Evolutionary conservation across 192 early-diverging fungal species (phyloP).

Genomic region (Coemansia sp.): DNA sequence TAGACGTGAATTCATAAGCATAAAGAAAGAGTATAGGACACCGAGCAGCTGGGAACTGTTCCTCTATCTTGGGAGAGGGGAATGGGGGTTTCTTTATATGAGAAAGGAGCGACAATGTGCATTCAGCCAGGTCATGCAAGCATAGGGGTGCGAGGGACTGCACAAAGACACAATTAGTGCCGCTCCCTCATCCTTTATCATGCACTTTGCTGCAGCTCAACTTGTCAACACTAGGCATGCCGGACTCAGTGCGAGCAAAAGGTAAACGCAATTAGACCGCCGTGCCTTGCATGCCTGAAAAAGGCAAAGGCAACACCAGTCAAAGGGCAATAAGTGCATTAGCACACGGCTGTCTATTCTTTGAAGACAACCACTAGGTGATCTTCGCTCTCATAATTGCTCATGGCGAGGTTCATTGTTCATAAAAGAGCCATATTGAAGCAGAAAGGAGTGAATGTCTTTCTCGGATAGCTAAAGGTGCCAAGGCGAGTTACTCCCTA

Average conservation of each 20-base stretch:
- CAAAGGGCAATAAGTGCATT: background rate
- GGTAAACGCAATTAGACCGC: background rate
- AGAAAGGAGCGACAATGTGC: background rate
- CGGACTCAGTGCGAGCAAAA: background rate
- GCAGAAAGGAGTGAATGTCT: background rate
- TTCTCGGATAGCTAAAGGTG: background rate
- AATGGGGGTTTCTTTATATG: background rate
- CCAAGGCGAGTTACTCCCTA: background rate
- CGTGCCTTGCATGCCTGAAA: background rate
- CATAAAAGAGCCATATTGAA: background rate
- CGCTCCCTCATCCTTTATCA: background rate
- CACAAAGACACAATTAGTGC: slow-evolving; percentile 1
- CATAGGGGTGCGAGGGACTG: background rate
- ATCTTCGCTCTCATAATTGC: background rate
- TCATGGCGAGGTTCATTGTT: background rate
- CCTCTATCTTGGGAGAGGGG: background rate
- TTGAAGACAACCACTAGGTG: slow-evolving; percentile 1
- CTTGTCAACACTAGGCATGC: background rate
- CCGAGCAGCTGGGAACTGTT: background rate
- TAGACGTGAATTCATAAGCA: slow-evolving; percentile 2
- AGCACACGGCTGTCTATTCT: background rate
- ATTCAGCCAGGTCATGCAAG: background rate
- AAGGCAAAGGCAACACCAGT: background rate
- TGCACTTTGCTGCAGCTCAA: background rate
- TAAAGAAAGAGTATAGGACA: background rate